Evolutionary conservation across 140 eudicot genomes (phyloP), one percentile per base, ranked within the genome.

Genomic region (Anethum foeniculum): DNA sequence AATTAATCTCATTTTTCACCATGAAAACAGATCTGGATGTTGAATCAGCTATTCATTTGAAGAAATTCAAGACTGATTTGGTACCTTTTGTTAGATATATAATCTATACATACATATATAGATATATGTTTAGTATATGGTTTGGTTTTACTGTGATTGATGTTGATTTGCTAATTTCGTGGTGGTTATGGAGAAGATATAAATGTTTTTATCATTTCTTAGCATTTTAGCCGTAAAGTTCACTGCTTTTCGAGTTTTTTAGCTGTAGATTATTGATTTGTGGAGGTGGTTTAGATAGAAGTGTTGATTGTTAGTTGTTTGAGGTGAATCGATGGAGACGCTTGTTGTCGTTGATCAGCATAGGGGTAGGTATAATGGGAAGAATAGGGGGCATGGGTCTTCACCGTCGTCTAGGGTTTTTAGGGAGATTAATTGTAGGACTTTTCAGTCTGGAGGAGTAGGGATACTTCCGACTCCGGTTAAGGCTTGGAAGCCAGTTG

Each of bases 301-400:
- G 25, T 46, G 62, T 75, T 72, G 25, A 16, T 75, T 25, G 5
- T 62, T 71, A 71, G 79, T 47, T 44, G 62, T 75, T 75, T 75
- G n/a, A 56, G 36, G 27, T n/a, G 49, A 79, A 18, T 79, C 62
- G 67, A 93, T 90, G 97, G 96, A 91, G 87, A 88, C 97, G 58
- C 86, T 93, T 80, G 85, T 90, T 49, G 92, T 81, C 71, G 88
- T 87, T 83, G 89, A 87, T 80, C 93, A 88, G 72, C 90, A 90
- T 69, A 84, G 87, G 82, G 86, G 88, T 83, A 92, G 88, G 27
- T 85, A 85, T 27, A 85, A 89, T 80, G 75, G 86, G 46, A 80
- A 89, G 58, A 83, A 85, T 30, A 86, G 85, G 78, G 82, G 51
- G 23, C 86, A 85, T 75, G 85, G 91, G 15, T 82, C 87, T 44